phyloP scores from a whole-genome alignment of 169 alveolate species.

The Perkinsus olseni region DNA sequence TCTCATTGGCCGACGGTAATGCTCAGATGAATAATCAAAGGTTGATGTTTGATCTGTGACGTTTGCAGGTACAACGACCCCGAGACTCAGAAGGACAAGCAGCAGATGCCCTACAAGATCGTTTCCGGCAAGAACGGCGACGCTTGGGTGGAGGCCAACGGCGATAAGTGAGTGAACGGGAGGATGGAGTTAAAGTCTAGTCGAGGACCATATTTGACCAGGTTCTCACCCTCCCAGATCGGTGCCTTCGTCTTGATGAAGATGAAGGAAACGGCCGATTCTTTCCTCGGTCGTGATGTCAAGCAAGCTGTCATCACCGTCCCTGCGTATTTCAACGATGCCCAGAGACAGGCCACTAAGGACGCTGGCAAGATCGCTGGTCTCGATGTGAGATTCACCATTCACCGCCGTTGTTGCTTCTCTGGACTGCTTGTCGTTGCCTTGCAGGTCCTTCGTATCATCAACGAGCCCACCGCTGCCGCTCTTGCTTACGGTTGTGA shows the following conservation, averaged over 20 bases:
- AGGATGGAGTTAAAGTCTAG: background rate
- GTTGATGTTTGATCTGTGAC: no score
- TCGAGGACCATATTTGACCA: background rate
- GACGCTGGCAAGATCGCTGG: slow-evolving; percentile 95
- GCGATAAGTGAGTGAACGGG: slow-evolving; percentile 53
- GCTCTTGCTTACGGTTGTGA: slow-evolving; percentile 98
- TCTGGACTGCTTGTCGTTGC: no score
- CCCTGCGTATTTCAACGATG: slow-evolving; percentile 91
- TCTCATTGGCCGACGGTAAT: slow-evolving; percentile 89
- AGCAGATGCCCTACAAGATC: slow-evolving; percentile 89
- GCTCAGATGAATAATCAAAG: slow-evolving; percentile 12
- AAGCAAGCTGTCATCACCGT: slow-evolving; percentile 93
- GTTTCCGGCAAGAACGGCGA: slow-evolving; percentile 92
- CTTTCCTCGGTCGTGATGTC: slow-evolving; percentile 84
- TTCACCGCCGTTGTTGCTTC: background rate
- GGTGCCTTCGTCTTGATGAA: slow-evolving; percentile 91
- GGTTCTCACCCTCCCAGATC: slow-evolving; percentile 87
- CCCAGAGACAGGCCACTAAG: slow-evolving; percentile 93
- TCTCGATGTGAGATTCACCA: slow-evolving; percentile 59
- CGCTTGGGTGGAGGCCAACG: slow-evolving; percentile 95
- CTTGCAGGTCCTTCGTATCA: slow-evolving; percentile 66
- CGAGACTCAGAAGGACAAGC: slow-evolving; percentile 90
- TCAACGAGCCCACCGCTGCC: slow-evolving; percentile 99
- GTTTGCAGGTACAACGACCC: slow-evolving; percentile 60
- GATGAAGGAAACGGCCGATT: slow-evolving; percentile 95